phyloP scores from a whole-genome alignment of 75 land plant species.

The Cunninghamia lanceolata region DNA sequence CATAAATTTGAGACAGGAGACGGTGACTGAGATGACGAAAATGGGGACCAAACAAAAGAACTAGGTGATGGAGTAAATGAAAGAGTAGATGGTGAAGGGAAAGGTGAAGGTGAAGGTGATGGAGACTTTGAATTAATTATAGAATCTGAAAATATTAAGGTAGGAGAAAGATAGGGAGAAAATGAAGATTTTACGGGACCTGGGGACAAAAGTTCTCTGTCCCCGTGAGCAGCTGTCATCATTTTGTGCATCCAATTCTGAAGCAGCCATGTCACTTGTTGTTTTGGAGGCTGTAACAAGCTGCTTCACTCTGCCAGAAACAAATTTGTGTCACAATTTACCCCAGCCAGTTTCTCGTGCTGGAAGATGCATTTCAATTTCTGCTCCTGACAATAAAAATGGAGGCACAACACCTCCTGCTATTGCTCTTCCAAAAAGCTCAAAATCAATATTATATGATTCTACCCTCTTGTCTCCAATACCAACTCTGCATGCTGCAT shows the following conservation, averaged over 20 bases:
- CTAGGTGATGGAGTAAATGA: constrained; percentile 11
- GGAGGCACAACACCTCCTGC: constrained; percentile 36
- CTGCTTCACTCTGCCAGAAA: constrained; percentile 27
- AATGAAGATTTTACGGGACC: background rate
- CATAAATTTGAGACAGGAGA: constrained; percentile 13
- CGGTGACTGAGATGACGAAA: constrained; percentile 5
- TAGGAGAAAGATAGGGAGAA: constrained; percentile 12
- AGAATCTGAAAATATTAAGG: background rate
- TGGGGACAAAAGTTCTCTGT: constrained; percentile 3
- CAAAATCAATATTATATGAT: constrained; percentile 42
- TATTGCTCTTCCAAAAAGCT: constrained; percentile 30
- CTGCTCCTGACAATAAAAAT: constrained; percentile 17
- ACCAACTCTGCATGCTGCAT: background rate
- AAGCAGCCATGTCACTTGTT: background rate
- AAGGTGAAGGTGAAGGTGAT: constrained; percentile 12
- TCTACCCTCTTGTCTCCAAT: constrained; percentile 29
- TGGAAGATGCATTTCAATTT: constrained; percentile 31
- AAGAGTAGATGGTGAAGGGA: constrained; percentile 8
- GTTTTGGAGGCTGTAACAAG: constrained; percentile 12
- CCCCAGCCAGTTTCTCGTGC: constrained; percentile 41
- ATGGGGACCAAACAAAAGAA: constrained; percentile 11
- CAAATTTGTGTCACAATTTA: constrained; percentile 25
- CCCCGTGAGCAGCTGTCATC: background rate
- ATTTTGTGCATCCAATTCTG: background rate
- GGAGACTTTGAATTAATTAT: constrained; percentile 8